These are phyloP conservation scores for Hanseniaspora meyeri DNA, from an alignment of 805 yeast species.

Conservation along the genomic window DNA sequence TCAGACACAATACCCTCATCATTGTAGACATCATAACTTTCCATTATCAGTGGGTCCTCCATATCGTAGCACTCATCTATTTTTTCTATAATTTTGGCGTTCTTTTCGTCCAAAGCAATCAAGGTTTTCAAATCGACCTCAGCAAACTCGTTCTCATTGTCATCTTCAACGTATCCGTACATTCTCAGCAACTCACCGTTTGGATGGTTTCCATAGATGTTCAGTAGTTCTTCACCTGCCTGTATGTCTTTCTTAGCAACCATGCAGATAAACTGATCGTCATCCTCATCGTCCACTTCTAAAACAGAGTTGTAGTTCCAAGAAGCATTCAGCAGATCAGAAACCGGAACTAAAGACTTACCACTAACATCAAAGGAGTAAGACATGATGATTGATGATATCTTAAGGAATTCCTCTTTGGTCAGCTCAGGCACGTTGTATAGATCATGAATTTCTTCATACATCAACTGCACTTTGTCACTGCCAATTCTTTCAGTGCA, in stretches of 20 bases:
- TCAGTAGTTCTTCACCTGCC: slow-evolving; percentile 65
- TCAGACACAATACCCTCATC: slow-evolving; percentile 53
- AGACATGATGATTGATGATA: slow-evolving; percentile 75
- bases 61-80: slow-evolving; percentile 27
- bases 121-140: slow-evolving; percentile 43
- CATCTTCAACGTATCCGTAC: slow-evolving; percentile 81
- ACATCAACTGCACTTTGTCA: slow-evolving; percentile 52
- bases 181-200: slow-evolving; percentile 81
- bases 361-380: slow-evolving; percentile 64
- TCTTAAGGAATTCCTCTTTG: slow-evolving; percentile 39
- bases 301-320: slow-evolving; percentile 5
- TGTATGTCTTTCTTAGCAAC: slow-evolving; percentile 47
- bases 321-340: slow-evolving; percentile 78
- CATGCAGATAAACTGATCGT: slow-evolving; percentile 44
- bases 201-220: slow-evolving; percentile 83
- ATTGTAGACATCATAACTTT: slow-evolving; percentile 49
- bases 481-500: slow-evolving; percentile 61
- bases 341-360: slow-evolving; percentile 86
- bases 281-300: slow-evolving; percentile 20
- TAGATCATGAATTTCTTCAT: slow-evolving; percentile 34
- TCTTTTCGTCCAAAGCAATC: slow-evolving; percentile 23
- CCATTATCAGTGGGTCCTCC: slow-evolving; percentile 34
- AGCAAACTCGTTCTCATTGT: slow-evolving; percentile 68
- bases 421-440: neutral
- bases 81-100: slow-evolving; percentile 14